Evolutionary conservation across 164 flowering plant species (phyloP), one percentile per base, ranked within the genome.

Genomic region (Vitis rotundifolia): DNA sequence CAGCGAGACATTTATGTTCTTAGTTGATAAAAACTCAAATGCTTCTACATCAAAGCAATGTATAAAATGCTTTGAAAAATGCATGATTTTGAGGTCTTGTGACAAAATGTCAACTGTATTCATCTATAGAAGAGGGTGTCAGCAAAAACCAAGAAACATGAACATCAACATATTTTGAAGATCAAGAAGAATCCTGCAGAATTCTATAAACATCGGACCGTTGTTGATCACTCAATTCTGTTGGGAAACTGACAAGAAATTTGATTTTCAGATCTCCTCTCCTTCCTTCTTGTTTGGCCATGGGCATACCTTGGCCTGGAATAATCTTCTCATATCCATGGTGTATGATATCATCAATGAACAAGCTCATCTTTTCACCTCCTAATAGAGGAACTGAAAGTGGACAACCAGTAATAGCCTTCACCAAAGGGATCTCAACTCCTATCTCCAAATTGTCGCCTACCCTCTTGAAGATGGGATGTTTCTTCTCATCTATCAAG

Each of bases 271-370:
- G 71, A 59, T 90, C 80, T 15, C 94, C 98, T 66, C 91, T 81
- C 50, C 59, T 80, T 11, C 78, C 84, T 16, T 72, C 69, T 47
- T 88, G 83, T 70, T 78, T 81, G 7, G 80, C 49, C 3, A 44
- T 78, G 2, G 96, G 91, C 98, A 93, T 90, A 15, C 98, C 98
- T 74, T 89, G 90, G 16, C 91, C 94, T 67, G 53, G 59, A 58
- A 93, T 86, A 15, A 81, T 70, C 73, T 83, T 91, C 66, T 87
- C 84, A 47, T 76, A 86, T 11, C 93, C 94, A 3, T 94, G 95
- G 22, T 72, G 71, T 49, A 90, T 82, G 19, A 93, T 68, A 8
- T 91, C 90, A 0, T 80, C 79, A 0, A 91, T 64, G 10, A 70
- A 60, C 29, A 89, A 51, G n/a, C 56, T 64, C 87, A 87, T 86